These are phyloP conservation scores for Pulveroboletus sp. DNA, from an alignment of 768 basidiomycete species.

Conservation along the genomic window DNA sequence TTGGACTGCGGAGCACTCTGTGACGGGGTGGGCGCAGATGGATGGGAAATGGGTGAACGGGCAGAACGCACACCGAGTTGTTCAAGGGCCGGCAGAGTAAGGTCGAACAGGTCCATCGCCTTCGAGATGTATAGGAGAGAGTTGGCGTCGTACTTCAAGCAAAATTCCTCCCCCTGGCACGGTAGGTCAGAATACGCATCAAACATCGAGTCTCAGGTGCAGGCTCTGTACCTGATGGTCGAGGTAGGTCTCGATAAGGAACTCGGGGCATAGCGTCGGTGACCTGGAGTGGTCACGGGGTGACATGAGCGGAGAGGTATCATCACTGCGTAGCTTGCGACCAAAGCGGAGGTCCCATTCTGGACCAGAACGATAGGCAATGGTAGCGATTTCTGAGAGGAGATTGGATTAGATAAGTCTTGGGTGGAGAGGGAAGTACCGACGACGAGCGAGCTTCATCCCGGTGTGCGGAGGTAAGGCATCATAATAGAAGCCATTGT, in stretches of 20 bases:
- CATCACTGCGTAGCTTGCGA: slow-evolving; percentile 52
- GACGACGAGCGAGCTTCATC: slow-evolving; percentile 97
- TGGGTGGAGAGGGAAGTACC: slow-evolving; percentile 24
- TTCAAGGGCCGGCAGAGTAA: slow-evolving; percentile 73
- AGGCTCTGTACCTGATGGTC: slow-evolving; percentile 65
- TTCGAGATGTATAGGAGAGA: slow-evolving; percentile 98
- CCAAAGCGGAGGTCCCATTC: slow-evolving; percentile 99
- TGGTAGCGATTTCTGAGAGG: slow-evolving; percentile 88
- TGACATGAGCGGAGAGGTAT: not conserved
- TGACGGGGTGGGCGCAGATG: slow-evolving; percentile 14
- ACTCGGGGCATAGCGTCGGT: slow-evolving; percentile 92
- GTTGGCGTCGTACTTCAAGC: slow-evolving; percentile 98
- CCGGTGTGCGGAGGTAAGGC: slow-evolving; percentile 92
- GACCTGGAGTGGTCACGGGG: slow-evolving; percentile 23
- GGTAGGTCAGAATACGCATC: slow-evolving; percentile 4
- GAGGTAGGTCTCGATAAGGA: slow-evolving; percentile 97
- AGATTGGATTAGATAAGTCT: not conserved
- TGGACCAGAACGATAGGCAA: slow-evolving; percentile 97
- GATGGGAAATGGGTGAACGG: slow-evolving; percentile 14
- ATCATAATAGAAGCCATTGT: slow-evolving; percentile 97
- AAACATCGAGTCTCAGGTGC: no score
- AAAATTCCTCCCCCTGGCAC: slow-evolving; percentile 87
- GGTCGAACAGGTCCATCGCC: slow-evolving; percentile 98
- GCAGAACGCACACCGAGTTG: slow-evolving; percentile 53
- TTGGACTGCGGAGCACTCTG: slow-evolving; percentile 51